Evolutionary conservation across 805 yeast genomes (phyloP).

Genomic region (Lipomyces lipofer): DNA sequence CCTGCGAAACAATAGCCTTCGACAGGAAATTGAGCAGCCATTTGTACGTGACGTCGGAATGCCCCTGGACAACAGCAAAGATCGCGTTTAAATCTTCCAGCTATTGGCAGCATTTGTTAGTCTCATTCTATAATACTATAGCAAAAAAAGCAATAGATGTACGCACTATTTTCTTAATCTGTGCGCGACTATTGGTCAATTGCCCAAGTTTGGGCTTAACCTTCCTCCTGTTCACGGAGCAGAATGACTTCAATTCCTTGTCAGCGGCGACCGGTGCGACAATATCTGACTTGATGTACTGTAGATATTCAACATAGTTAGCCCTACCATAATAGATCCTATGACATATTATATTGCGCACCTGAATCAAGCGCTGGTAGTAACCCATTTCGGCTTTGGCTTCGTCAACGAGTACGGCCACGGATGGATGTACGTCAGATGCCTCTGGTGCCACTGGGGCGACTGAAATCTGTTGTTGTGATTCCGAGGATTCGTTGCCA

Average conservation of each 20-base stretch:
- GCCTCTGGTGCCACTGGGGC: too few species aligned
- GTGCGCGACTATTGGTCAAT: conserved; percentile 67
- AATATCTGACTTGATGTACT: conserved; percentile 59
- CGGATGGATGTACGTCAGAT: not conserved
- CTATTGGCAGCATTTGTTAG: conserved; percentile 37
- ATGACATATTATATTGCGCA: conserved; percentile 37
- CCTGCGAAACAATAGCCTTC: conserved; percentile 83
- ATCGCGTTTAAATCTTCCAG: conserved; percentile 52
- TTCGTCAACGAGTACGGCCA: conserved; percentile 33
- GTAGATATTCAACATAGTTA: conserved; percentile 44
- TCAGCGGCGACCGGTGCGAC: conserved; percentile 57
- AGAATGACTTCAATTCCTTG: conserved; percentile 53
- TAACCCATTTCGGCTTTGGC: conserved; percentile 40
- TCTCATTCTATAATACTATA: not conserved
- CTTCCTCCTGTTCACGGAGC: conserved; percentile 64
- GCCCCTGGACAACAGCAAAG: conserved; percentile 49
- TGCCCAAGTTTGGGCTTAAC: conserved; percentile 92
- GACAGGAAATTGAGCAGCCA: conserved; percentile 84
- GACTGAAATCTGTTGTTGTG: too few species aligned
- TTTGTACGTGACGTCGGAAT: conserved; percentile 52
- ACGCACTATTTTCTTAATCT: conserved; percentile 47
- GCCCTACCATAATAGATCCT: not conserved
- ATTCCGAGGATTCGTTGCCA: too few species aligned
- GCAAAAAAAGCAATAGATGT: not conserved
- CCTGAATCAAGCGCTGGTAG: conserved; percentile 49